These are phyloP conservation scores for Geranium brycei DNA, from an alignment of 345 rosid genomes.

Conservation along the genomic window DNA sequence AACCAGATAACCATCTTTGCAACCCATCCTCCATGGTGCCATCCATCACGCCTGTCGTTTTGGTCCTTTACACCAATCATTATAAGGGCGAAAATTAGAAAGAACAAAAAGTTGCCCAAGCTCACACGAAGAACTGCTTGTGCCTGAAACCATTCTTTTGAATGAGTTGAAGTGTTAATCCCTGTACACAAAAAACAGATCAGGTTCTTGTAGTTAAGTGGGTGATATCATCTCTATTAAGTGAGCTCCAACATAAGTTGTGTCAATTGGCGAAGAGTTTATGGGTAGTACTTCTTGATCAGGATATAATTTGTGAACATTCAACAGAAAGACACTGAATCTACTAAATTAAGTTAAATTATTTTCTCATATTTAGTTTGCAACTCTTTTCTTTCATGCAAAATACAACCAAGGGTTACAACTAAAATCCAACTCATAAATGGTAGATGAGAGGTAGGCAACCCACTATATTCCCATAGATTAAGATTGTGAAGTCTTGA, in stretches of 20 bases:
- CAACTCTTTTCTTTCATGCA: too few species aligned
- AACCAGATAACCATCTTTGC: constrained; percentile 81
- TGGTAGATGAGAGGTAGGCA: neutral
- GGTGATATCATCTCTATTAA: neutral
- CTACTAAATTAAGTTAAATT: too few species aligned
- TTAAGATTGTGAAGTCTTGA: too few species aligned
- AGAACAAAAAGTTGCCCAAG: constrained; percentile 80
- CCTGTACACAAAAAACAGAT: constrained; percentile 31
- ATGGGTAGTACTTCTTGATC: neutral
- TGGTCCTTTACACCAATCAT: constrained; percentile 95
- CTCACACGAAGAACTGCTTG: constrained; percentile 96
- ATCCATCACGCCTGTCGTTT: constrained; percentile 76
- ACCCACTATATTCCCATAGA: neutral
- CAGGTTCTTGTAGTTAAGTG: neutral
- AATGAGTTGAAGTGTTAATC: constrained; percentile 54
- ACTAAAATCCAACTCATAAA: neutral
- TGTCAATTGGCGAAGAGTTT: neutral
- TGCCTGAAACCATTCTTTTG: constrained; percentile 74
- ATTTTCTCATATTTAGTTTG: neutral
- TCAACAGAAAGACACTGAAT: too few species aligned
- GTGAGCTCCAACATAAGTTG: neutral
- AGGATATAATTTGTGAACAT: too few species aligned
- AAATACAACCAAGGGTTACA: neutral
- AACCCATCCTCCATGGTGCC: constrained; percentile 96
- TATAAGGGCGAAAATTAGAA: constrained; percentile 51